Conservation (phyloP, 495 filamentous ascomycete species). For the Lasiosphaeria hispida region DNA sequence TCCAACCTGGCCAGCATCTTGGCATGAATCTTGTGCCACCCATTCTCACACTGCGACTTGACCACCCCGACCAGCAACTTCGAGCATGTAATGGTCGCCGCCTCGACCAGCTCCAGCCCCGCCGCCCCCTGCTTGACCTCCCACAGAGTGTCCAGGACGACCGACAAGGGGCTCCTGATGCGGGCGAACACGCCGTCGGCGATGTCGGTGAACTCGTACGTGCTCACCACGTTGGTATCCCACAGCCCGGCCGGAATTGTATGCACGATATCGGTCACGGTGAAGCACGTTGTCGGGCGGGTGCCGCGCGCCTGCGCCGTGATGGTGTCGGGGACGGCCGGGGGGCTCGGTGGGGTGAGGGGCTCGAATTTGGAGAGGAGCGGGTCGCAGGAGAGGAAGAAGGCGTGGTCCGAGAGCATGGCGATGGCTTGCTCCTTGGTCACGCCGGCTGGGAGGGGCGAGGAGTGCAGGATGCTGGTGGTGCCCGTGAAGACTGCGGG, state of each 20-base stretch:
- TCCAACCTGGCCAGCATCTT: conserved; percentile 40
- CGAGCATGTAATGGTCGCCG: conserved; percentile 40
- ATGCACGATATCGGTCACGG: conserved; percentile 38
- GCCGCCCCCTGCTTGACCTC: conserved; percentile 26
- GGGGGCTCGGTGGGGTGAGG: conserved; percentile 20
- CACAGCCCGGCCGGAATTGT: conserved; percentile 41
- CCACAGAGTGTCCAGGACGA: conserved; percentile 49
- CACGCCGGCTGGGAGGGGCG: conserved; percentile 55
- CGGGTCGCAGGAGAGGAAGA: conserved; percentile 45
- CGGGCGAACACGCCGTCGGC: conserved; percentile 43
- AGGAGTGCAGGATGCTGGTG: conserved; percentile 52
- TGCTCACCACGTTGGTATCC: conserved; percentile 47
- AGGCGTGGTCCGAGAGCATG: conserved; percentile 59
- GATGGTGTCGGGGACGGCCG: conserved; percentile 21
- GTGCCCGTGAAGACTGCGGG: conserved; percentile 39
- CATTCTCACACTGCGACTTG: conserved; percentile 41
- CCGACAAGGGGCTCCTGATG: conserved; percentile 42
- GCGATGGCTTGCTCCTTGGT: conserved; percentile 57
- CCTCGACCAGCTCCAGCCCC: conserved; percentile 38
- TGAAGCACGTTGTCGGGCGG: conserved; percentile 16
- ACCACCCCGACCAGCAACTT: conserved; percentile 41
- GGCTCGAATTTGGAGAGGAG: conserved; percentile 38
- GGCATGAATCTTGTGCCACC: conserved; percentile 42
- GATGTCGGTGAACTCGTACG: conserved; percentile 43
- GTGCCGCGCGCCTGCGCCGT: conserved; percentile 11